Base-by-base conservation (phyloP, 2,329 filamentous ascomycete genomes). In the Paraphoma sp. region DNA sequence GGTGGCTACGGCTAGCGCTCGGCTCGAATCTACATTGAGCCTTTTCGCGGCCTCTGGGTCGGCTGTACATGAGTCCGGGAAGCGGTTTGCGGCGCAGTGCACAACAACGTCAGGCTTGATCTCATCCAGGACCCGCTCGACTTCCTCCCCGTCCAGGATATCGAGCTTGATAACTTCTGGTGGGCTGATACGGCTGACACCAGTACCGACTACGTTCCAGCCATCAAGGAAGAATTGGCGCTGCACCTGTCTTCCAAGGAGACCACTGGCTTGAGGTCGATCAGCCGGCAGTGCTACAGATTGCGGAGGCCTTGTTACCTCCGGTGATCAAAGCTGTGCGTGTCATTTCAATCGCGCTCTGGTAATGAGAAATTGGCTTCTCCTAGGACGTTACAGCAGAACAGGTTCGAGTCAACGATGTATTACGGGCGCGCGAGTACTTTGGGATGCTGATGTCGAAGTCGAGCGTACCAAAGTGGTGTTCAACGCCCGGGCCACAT, bases 21-120 rank as follows among this genome's bases (percentile, higher is more conserved):
- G 79, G 45, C 91, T 90, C 2, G 92, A 89, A 3, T 86, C 82
- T 11, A 94, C 86, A 70, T 96, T 96, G 67, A 96, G 81, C 16
- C 83, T 84, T 57, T 84, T 85, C 3, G 92, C 91, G 51, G 87
- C 90, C 56, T 88, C 85, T 2, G 92, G 93, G 73, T 97, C 87
- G 62, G 86, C 84, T 67, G 93, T 89, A 70, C 93, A 94, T 72
- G 90, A 89, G 77, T 97, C 93, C 2, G 93, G 93, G 69, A 89
- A 96, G 59, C 92, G 87, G 76, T 96, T 93, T 45, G 93, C 93
- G 41, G 93, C 93, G 92, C 92, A 94, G 75, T 96, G 92, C 36
- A 96, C 85, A 44, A 96, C 87, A 50, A 90, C 91, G 58, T 89
- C 80, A 6, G 92, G 91, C 80, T 83, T 85, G 33, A 81, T 78